phyloP scores from a whole-genome alignment of 805 yeast genomes.

The Monosporozyma unispora region DNA sequence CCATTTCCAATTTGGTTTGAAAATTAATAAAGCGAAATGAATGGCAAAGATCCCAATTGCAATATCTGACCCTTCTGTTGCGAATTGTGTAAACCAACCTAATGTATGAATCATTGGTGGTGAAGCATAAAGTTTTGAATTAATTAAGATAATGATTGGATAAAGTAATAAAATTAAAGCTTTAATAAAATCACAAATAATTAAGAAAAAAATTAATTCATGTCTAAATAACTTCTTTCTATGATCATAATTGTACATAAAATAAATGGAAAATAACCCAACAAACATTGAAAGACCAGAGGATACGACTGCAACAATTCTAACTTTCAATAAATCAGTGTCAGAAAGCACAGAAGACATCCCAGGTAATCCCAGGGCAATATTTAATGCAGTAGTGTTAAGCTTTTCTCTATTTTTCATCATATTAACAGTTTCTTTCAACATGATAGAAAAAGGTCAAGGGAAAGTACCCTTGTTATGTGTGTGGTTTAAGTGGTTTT shows the following conservation, averaged over 20 bases:
- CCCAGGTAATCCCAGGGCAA: constrained; percentile 29
- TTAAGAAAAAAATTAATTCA: constrained; percentile 55
- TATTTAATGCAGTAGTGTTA: constrained; percentile 28
- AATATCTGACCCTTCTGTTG: constrained; percentile 79
- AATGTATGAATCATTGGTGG: constrained; percentile 50
- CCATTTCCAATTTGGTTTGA: constrained; percentile 47
- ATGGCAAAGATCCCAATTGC: constrained; percentile 76
- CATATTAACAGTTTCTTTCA: not conserved
- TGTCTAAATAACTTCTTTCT: constrained; percentile 57
- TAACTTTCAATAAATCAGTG: constrained; percentile 15
- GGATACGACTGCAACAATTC: constrained; percentile 40
- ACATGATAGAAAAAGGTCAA: too few species aligned
- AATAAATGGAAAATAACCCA: constrained; percentile 55
- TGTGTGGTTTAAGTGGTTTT: not conserved
- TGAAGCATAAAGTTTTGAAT: constrained; percentile 37
- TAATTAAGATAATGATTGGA: constrained; percentile 48
- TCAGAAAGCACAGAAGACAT: constrained; percentile 22
- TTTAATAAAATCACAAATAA: constrained; percentile 68
- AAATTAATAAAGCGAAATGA: constrained; percentile 69
- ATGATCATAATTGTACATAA: constrained; percentile 55
- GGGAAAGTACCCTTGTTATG: too few species aligned
- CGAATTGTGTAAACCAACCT: constrained; percentile 74
- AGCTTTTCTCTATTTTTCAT: not conserved
- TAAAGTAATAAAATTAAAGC: constrained; percentile 59
- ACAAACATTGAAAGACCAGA: constrained; percentile 41